Evolutionary conservation across 2,329 filamentous ascomycete species (phyloP).

Genomic region (Colletotrichum shisoi): DNA sequence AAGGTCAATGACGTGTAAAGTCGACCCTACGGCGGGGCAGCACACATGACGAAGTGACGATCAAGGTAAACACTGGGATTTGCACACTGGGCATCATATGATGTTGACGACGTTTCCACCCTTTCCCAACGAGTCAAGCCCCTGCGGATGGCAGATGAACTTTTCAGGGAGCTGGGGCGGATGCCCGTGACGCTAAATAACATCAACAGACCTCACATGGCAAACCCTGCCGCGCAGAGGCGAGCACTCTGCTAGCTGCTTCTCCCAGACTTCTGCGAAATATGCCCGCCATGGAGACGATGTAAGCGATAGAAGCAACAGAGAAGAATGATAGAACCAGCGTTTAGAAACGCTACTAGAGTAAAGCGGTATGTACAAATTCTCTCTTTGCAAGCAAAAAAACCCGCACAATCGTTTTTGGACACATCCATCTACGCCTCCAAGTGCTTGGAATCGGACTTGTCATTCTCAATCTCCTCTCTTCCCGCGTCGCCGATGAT

Average conservation of each 20-base stretch:
- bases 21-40: neutral
- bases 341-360: neutral
- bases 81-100: neutral
- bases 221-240: too few relatives aligned
- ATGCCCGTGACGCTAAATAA: neutral
- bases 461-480: conserved; percentile 12
- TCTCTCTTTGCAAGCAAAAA: neutral
- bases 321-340: neutral
- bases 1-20: neutral
- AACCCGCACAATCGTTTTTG: neutral
- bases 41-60: neutral
- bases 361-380: neutral
- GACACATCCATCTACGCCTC: conserved; percentile 8
- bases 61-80: neutral
- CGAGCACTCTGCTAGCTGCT: neutral
- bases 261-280: neutral
- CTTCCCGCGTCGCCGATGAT: conserved; percentile 29
- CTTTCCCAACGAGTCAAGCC: neutral
- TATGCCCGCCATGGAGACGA: too few relatives aligned
- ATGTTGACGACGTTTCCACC: neutral
- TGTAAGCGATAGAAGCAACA: neutral
- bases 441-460: conserved; percentile 32
- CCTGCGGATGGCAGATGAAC: neutral
- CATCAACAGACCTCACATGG: neutral
- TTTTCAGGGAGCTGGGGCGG: neutral